Conservation (phyloP, 208 protist genomes). For the Acanthamoeba lenticulata region DNA sequence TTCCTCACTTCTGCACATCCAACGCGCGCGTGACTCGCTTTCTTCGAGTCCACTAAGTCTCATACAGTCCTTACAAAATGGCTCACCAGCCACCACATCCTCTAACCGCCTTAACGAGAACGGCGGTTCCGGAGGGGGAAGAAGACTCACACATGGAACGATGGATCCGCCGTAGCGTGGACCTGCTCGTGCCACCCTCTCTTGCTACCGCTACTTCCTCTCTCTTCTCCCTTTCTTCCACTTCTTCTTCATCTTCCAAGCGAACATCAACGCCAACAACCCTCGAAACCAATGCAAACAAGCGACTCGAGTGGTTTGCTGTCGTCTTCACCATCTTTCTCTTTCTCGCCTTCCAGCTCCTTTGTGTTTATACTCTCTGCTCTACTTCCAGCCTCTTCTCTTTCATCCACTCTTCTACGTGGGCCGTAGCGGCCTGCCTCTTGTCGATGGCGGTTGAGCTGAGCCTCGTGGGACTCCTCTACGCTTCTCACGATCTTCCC, state of each 20-base stretch:
- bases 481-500: neutral
- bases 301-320: neutral
- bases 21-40: too few species aligned
- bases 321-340: neutral
- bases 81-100: neutral
- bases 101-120: too few species aligned
- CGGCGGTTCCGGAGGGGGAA: neutral
- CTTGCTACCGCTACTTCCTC: neutral
- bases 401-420: neutral
- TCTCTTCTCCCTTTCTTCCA: neutral
- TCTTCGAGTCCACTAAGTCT: too few species aligned
- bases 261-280: neutral
- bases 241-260: neutral
- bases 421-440: neutral
- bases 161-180: neutral
- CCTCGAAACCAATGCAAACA: neutral
- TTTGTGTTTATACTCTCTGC: neutral
- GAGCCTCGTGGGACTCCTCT: neutral
- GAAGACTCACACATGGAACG: neutral
- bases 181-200: neutral
- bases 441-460: neutral
- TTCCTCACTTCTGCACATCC: too few species aligned
- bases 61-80: neutral
- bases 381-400: neutral
- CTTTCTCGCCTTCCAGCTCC: neutral